These are phyloP conservation scores for Misopates orontium DNA, from an alignment of 257 asterid genomes.

Conservation along the genomic window DNA sequence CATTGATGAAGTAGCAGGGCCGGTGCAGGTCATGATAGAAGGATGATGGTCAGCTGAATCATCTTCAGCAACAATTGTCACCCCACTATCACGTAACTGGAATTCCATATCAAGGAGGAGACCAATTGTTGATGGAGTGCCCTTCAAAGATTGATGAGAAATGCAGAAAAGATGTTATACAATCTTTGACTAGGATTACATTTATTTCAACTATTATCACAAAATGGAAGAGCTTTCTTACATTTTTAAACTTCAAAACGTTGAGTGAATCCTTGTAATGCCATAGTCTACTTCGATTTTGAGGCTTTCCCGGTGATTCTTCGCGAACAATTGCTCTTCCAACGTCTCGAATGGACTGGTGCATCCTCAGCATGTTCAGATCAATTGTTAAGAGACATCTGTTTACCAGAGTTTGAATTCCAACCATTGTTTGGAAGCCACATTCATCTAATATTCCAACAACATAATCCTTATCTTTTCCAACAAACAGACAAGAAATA, in stretches of 20 bases:
- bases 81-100: background rate
- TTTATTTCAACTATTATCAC: background rate
- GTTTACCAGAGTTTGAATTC: background rate
- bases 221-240: background rate
- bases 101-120: background rate
- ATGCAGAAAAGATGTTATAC: background rate
- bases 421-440: background rate
- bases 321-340: background rate
- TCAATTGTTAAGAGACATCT: background rate
- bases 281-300: background rate
- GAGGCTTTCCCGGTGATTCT: background rate
- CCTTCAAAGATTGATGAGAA: background rate
- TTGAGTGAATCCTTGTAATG: background rate
- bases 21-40: too few relatives aligned
- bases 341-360: background rate
- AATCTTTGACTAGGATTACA: background rate
- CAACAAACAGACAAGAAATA: slow-evolving; percentile 12
- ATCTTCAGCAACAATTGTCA: background rate
- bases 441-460: background rate
- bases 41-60: too few relatives aligned
- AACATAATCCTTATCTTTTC: slow-evolving; percentile 5
- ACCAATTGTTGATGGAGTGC: background rate
- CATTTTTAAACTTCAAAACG: background rate
- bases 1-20: too few relatives aligned
- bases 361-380: slow-evolving; percentile 3